phyloP scores from a whole-genome alignment of 345 rosid species.

The Eucalyptus paniculata region DNA sequence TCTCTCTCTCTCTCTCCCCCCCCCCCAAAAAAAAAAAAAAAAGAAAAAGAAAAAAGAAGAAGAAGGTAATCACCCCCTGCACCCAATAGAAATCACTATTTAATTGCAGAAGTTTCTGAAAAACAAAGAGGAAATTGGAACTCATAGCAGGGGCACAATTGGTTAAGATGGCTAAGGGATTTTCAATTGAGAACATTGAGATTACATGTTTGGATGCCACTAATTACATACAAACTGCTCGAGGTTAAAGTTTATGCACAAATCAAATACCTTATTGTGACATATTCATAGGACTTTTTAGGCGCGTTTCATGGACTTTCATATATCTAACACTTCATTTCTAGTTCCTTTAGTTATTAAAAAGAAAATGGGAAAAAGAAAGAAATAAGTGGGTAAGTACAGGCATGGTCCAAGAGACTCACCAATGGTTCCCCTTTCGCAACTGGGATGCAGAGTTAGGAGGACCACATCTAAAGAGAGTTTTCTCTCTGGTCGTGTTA shows the following conservation, averaged over 20 bases:
- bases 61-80: too few relatives aligned
- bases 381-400: not conserved
- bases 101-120: too few relatives aligned
- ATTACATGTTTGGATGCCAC: not conserved
- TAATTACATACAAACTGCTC: not conserved
- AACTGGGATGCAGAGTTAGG: not conserved
- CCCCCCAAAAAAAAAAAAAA: accelerated
- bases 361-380: not conserved
- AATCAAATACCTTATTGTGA: not conserved
- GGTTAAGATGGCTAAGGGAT: not conserved
- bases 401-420: not conserved
- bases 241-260: not conserved
- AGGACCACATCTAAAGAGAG: not conserved
- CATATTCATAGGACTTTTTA: not conserved
- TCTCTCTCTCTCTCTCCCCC: too few relatives aligned
- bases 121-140: too few relatives aligned
- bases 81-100: too few relatives aligned
- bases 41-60: accelerated
- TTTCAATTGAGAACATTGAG: not conserved
- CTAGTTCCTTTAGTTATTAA: not conserved
- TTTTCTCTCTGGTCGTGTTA: not conserved
- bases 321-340: not conserved
- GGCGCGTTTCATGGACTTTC: not conserved
- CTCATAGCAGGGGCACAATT: not conserved
- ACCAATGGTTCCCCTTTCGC: not conserved